A percentile compares a stretch with the other conserved stretches of the same genome.
These are phyloP conservation scores for Phialophora macrospora DNA, from an alignment of 2,329 filamentous ascomycete genomes.

Conservation along the genomic window DNA sequence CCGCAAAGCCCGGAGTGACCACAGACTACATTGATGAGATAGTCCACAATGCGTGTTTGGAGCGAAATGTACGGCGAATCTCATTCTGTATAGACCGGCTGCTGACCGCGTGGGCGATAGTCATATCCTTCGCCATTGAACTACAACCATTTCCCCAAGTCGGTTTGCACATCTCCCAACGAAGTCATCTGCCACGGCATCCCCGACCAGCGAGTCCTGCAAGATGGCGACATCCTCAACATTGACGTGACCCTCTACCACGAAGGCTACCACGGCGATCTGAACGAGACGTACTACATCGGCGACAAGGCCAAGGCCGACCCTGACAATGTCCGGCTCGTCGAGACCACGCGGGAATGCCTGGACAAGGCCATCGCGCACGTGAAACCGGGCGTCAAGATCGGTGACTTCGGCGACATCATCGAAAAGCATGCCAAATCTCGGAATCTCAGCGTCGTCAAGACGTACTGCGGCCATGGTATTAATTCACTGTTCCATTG, in stretches of 20 bases:
- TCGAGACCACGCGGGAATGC: slow-evolving; percentile 87
- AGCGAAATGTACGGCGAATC: slow-evolving; percentile 73
- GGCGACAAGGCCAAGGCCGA: slow-evolving; percentile 84
- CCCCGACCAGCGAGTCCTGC: slow-evolving; percentile 81
- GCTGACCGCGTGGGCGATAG: slow-evolving; percentile 53
- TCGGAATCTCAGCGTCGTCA: slow-evolving; percentile 84
- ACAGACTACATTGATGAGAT: slow-evolving; percentile 95
- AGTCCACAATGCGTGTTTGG: slow-evolving; percentile 91
- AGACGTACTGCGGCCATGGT: slow-evolving; percentile 95
- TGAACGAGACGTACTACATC: slow-evolving; percentile 99
- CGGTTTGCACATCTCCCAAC: slow-evolving; percentile 93
- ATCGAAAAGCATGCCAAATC: slow-evolving; percentile 95
- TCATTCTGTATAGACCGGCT: slow-evolving; percentile 1
- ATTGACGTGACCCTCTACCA: slow-evolving; percentile 96
- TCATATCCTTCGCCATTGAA: slow-evolving; percentile 94
- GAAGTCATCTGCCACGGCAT: slow-evolving; percentile 99
- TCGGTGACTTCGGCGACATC: slow-evolving; percentile 89
- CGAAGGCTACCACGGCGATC: slow-evolving; percentile 90
- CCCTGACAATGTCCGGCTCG: slow-evolving; percentile 84
- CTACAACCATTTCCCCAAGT: slow-evolving; percentile 97
- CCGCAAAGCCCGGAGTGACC: slow-evolving; percentile 85
- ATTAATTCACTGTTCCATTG: slow-evolving; percentile 94
- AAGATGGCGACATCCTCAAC: slow-evolving; percentile 96
- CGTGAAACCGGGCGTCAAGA: slow-evolving; percentile 89
- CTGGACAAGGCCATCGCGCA: slow-evolving; percentile 87